Evolutionary conservation across 1,139 yeast genomes (phyloP).

Genomic region (Pichia terricola): DNA sequence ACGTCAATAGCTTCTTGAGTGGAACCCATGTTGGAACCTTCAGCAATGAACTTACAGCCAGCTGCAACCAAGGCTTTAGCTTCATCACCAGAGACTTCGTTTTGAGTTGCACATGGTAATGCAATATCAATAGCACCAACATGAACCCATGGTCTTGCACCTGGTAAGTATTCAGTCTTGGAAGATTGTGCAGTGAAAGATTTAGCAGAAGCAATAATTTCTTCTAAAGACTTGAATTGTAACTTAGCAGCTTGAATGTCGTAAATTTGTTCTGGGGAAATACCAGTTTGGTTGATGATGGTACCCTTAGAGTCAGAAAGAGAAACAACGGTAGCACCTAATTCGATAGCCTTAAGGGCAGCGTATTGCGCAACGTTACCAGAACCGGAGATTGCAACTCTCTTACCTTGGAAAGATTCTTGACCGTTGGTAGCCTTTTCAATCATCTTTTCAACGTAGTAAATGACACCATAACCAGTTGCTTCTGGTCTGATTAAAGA

Average conservation of each 20-base stretch:
- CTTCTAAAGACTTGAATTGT: conserved; percentile 66
- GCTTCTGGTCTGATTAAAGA: conserved; percentile 98
- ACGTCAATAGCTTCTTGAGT: conserved; percentile 94
- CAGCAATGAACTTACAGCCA: conserved; percentile 91
- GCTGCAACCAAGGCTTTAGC: conserved; percentile 89
- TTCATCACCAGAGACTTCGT: conserved; percentile 94
- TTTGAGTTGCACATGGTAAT: conserved; percentile 96
- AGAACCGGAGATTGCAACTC: conserved; percentile 93
- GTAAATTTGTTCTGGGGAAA: conserved; percentile 70
- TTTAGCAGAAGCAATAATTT: conserved; percentile 52
- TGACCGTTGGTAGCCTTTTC: conserved; percentile 84
- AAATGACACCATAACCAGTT: conserved; percentile 95
- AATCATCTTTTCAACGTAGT: conserved; percentile 96
- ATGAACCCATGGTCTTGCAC: conserved; percentile 94
- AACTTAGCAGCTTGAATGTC: conserved; percentile 77
- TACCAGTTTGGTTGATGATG: conserved; percentile 67
- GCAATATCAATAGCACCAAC: conserved; percentile 93
- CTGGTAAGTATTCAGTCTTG: conserved; percentile 70
- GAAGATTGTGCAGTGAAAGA: conserved; percentile 41
- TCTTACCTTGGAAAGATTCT: conserved; percentile 84
- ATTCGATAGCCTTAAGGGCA: conserved; percentile 92
- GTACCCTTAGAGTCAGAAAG: conserved; percentile 93
- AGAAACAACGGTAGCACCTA: conserved; percentile 91
- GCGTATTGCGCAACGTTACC: conserved; percentile 99
- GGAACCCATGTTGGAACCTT: conserved; percentile 99